A percentile compares a stretch with the other conserved stretches of the same genome.
Conservation (phyloP, 2,329 filamentous ascomycete species). For the Cladosporium oxysporum region DNA sequence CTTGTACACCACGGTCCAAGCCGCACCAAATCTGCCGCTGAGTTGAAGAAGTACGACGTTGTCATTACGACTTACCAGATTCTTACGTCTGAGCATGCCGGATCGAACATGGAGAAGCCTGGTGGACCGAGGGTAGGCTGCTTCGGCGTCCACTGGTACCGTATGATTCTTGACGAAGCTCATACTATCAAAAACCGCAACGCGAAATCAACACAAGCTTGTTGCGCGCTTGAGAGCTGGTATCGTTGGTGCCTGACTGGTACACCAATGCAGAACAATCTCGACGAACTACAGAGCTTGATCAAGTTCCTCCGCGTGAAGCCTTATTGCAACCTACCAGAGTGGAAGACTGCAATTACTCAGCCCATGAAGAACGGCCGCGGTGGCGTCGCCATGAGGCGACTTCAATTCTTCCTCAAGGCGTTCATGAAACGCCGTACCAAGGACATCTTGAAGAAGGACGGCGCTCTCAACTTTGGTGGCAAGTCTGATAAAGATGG, state of each 20-base stretch:
- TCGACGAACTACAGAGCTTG: slow-evolving; percentile 92
- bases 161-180: slow-evolving; percentile 92
- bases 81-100: slow-evolving; percentile 83
- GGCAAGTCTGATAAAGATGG: slow-evolving; percentile 62
- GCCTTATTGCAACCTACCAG: slow-evolving; percentile 80
- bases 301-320: slow-evolving; percentile 91
- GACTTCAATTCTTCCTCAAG: slow-evolving; percentile 79
- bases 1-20: slow-evolving; percentile 88
- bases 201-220: slow-evolving; percentile 91
- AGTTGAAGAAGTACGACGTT: slow-evolving; percentile 84
- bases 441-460: slow-evolving; percentile 92
- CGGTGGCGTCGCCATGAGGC: slow-evolving; percentile 83
- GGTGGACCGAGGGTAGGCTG: slow-evolving; percentile 73
- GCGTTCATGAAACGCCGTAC: slow-evolving; percentile 99
- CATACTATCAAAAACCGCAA: slow-evolving; percentile 99
- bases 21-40: slow-evolving; percentile 74
- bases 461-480: slow-evolving; percentile 76
- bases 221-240: slow-evolving; percentile 78
- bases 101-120: slow-evolving; percentile 59
- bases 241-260: slow-evolving; percentile 97
- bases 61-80: slow-evolving; percentile 98
- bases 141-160: slow-evolving; percentile 92
- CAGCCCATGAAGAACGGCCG: slow-evolving; percentile 85
- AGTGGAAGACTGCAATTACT: slow-evolving; percentile 92
- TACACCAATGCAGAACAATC: slow-evolving; percentile 96